Evolutionary conservation across 2,329 filamentous ascomycete genomes (phyloP).

Genomic region (Didymosphaeria variabile): DNA sequence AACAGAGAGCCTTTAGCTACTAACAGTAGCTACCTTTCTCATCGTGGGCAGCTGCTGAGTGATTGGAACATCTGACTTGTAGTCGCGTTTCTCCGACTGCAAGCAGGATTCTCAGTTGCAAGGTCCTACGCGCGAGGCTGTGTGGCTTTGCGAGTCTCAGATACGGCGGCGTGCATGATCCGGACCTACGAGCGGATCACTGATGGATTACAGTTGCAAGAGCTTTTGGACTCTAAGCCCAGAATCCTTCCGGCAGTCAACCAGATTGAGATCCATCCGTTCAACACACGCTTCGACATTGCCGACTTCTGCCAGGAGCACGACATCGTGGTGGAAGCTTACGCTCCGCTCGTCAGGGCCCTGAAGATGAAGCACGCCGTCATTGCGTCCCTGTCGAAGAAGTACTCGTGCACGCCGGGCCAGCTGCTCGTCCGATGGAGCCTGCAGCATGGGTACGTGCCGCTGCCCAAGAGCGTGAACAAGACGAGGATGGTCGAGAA

Average conservation of each 20-base stretch:
- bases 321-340: conserved; percentile 77
- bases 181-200: conserved; percentile 5
- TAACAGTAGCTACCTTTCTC: conserved; percentile 2
- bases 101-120: neutral
- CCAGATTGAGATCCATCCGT: conserved; percentile 82
- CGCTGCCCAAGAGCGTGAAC: conserved; percentile 76
- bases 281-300: conserved; percentile 77
- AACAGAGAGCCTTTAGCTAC: neutral
- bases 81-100: conserved; percentile 6
- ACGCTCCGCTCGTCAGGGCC: conserved; percentile 78
- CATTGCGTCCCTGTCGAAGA: conserved; percentile 69
- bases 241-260: conserved; percentile 74
- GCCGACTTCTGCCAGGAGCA: conserved; percentile 71
- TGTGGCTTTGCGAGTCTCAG: neutral
- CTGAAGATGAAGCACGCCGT: conserved; percentile 73
- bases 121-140: conserved; percentile 1
- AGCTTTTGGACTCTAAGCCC: conserved; percentile 71
- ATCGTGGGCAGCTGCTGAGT: neutral
- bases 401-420: conserved; percentile 74
- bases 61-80: neutral
- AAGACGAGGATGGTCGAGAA: conserved; percentile 72
- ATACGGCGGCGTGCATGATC: conserved; percentile 10
- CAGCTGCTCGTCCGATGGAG: conserved; percentile 83
- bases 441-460: conserved; percentile 76
- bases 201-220: conserved; percentile 65